Evolutionary conservation across 148 eudicot genomes (phyloP).

Genomic region (Silene uniflora): DNA sequence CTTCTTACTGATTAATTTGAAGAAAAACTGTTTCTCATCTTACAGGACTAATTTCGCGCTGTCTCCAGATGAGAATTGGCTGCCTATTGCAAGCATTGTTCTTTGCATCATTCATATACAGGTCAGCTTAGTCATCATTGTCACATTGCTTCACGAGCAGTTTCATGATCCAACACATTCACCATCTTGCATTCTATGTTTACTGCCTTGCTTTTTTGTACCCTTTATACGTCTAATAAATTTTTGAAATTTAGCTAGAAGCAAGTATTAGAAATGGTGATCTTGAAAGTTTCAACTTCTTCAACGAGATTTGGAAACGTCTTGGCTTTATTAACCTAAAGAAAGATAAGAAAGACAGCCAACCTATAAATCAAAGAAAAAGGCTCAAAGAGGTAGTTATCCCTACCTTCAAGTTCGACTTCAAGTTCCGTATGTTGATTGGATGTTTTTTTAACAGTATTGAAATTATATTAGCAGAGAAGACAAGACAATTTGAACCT

Average conservation of each 20-base stretch:
- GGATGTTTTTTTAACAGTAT: constrained; percentile 7
- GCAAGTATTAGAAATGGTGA: constrained; percentile 73
- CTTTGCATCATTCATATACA: constrained; percentile 79
- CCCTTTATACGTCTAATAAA: not conserved
- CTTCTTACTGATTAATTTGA: not conserved
- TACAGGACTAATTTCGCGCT: constrained; percentile 72
- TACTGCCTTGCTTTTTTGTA: not conserved
- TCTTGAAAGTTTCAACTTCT: constrained; percentile 50
- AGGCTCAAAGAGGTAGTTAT: constrained; percentile 36
- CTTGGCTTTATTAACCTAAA: constrained; percentile 32
- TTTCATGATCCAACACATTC: not conserved
- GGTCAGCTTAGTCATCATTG: constrained; percentile 28
- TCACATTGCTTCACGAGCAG: not conserved
- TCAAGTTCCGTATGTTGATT: not conserved
- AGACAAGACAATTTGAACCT: constrained; percentile 35
- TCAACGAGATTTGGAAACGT: constrained; percentile 39
- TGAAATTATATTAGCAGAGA: constrained; percentile 30
- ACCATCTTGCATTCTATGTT: not conserved
- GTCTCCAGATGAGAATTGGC: constrained; percentile 91
- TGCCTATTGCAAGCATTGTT: constrained; percentile 86
- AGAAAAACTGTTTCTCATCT: constrained; percentile 6
- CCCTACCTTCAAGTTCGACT: not conserved
- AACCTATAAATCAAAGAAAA: constrained; percentile 8
- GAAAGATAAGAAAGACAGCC: constrained; percentile 42
- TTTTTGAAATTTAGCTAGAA: constrained; percentile 57